These are phyloP conservation scores for Ailanthus altissimus DNA, from an alignment of 345 rosid genomes.

Conservation along the genomic window DNA sequence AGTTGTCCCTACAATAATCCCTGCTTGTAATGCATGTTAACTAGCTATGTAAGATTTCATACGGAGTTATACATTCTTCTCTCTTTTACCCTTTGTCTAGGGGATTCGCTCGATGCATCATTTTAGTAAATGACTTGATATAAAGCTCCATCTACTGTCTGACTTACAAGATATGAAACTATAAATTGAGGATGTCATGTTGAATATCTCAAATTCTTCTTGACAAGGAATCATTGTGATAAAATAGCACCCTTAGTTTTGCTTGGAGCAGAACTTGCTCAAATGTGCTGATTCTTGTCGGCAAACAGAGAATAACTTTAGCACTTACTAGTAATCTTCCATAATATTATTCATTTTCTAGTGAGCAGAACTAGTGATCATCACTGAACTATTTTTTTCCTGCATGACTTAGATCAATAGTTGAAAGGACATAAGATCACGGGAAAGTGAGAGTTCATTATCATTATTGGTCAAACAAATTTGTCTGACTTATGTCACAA, in stretches of 20 bases:
- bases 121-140: conserved; percentile 11
- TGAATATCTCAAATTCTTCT: neutral
- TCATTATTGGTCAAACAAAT: neutral
- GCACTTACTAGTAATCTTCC: neutral
- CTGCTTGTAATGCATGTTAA: neutral
- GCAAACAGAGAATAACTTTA: neutral
- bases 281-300: neutral
- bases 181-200: neutral
- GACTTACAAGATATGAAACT: neutral
- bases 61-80: neutral
- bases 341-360: neutral
- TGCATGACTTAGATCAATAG: neutral
- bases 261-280: neutral
- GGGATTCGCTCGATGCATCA: neutral
- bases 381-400: neutral
- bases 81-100: neutral
- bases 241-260: neutral
- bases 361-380: neutral
- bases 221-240: neutral
- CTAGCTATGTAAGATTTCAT: neutral
- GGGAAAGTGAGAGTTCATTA: neutral
- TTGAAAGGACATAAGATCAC: neutral
- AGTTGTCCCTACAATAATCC: conserved; percentile 53
- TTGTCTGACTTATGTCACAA: neutral
- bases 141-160: neutral